Percentiles rank a stretch among this genome's conserved stretches.
These are phyloP conservation scores for Dothideomycetes sp. DNA, from an alignment of 2,329 filamentous ascomycete species.

Conservation along the genomic window DNA sequence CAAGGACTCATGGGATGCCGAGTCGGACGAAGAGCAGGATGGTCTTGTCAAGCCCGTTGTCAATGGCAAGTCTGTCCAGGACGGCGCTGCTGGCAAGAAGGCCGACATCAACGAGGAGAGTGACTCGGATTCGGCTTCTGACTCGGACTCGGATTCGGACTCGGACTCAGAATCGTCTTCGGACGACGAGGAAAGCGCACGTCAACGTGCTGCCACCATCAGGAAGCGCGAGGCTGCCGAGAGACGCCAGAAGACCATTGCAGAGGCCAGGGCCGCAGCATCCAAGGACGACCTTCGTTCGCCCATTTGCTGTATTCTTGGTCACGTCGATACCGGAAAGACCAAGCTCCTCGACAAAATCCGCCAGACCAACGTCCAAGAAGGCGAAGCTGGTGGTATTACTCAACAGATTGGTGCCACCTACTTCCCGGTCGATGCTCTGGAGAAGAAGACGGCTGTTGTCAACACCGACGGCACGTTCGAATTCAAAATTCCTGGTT, in stretches of 20 bases:
- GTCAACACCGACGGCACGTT: constrained; percentile 86
- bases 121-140: constrained; percentile 33
- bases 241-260: constrained; percentile 78
- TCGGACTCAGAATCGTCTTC: constrained; percentile 54
- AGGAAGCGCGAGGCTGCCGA: constrained; percentile 84
- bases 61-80: constrained; percentile 28
- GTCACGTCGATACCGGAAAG: constrained; percentile 99
- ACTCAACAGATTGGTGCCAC: constrained; percentile 99
- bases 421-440: constrained; percentile 93
- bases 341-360: constrained; percentile 99
- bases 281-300: constrained; percentile 93
- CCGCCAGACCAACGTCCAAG: constrained; percentile 95
- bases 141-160: constrained; percentile 37
- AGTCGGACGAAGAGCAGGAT: constrained; percentile 59
- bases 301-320: constrained; percentile 98
- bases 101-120: constrained; percentile 20
- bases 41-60: constrained; percentile 31
- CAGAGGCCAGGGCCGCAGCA: constrained; percentile 80
- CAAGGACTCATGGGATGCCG: constrained; percentile 93
- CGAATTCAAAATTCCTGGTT: constrained; percentile 94
- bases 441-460: constrained; percentile 84
- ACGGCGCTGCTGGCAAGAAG: constrained; percentile 20
- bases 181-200: constrained; percentile 67
- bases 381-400: constrained; percentile 98
- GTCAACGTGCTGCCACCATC: constrained; percentile 60